These are phyloP conservation scores for Acacia concinna DNA, from an alignment of 331 rosid species.

Conservation along the genomic window DNA sequence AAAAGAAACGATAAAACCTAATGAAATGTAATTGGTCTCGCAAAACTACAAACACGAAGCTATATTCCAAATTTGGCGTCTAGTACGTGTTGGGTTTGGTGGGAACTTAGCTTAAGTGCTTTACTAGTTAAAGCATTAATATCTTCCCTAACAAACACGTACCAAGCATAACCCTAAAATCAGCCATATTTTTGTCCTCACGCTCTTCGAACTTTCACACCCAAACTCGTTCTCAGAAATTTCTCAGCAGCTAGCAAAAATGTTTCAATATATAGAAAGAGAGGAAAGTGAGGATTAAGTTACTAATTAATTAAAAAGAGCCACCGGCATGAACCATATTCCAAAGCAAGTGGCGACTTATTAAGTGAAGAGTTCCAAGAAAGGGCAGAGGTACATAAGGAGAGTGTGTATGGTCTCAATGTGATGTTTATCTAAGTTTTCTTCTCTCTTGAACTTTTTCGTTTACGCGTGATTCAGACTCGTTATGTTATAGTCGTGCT, in stretches of 20 bases:
- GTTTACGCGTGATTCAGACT: constrained; percentile 46
- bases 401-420: not conserved
- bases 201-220: not conserved
- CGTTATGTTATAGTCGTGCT: constrained; percentile 32
- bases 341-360: not conserved
- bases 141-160: not conserved
- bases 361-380: not conserved
- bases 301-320: not conserved
- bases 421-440: not conserved
- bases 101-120: not conserved
- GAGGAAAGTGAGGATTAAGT: not conserved
- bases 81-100: not conserved
- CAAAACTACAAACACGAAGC: not conserved
- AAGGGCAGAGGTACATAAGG: not conserved
- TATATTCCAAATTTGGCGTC: not conserved
- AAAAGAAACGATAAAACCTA: not conserved
- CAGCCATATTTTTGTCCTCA: not conserved
- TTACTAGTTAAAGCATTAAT: not conserved
- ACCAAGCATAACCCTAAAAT: not conserved
- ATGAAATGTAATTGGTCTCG: not conserved
- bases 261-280: not conserved
- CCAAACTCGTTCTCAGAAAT: not conserved
- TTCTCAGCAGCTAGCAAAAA: constrained; percentile 8
- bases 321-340: not conserved
- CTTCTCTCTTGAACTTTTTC: constrained; percentile 44